A percentile compares a stretch with the other conserved stretches of the same genome.
Conservation (phyloP, 371 early-diverging fungal species). For the Mortierella sp. region DNA sequence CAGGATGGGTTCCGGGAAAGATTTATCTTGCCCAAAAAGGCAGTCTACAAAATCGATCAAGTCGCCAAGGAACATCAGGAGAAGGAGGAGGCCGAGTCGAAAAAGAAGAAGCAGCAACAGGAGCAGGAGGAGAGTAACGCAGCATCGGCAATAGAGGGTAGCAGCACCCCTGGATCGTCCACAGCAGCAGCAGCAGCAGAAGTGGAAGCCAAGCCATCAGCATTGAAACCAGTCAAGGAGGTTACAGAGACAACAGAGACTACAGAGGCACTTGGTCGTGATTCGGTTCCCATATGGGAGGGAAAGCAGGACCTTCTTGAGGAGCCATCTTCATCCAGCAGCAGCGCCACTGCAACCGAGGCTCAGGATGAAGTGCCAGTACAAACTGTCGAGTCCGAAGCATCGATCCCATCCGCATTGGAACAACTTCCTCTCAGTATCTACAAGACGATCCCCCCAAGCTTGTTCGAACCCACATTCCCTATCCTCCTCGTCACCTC, state of each 20-base stretch:
- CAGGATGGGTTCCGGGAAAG: constrained; percentile 44
- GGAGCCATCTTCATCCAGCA: neutral
- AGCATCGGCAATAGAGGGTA: neutral
- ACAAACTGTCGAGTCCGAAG: constrained; percentile 47
- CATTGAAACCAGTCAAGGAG: neutral
- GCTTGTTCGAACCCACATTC: constrained; percentile 50
- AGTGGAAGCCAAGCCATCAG: neutral
- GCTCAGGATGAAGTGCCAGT: constrained; percentile 19
- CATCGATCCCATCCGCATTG: constrained; percentile 45
- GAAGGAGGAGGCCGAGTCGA: constrained; percentile 23
- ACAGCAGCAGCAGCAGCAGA: neutral
- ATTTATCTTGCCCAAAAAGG: constrained; percentile 45
- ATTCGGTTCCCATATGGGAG: constrained; percentile 31
- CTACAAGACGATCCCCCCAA: constrained; percentile 48
- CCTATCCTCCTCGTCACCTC: constrained; percentile 55
- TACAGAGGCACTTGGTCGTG: constrained; percentile 25
- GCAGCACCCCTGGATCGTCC: neutral
- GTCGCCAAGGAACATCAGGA: constrained; percentile 46
- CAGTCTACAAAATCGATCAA: constrained; percentile 51
- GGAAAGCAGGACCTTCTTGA: neutral
- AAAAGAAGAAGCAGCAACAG: constrained; percentile 18
- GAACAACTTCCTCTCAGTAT: constrained; percentile 48
- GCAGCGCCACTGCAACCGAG: neutral
- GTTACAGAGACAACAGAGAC: neutral
- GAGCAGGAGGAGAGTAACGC: constrained; percentile 8